Evolutionary conservation across 2,329 filamentous ascomycete genomes (phyloP).

Genomic region (Gaeumannomyces tritici): DNA sequence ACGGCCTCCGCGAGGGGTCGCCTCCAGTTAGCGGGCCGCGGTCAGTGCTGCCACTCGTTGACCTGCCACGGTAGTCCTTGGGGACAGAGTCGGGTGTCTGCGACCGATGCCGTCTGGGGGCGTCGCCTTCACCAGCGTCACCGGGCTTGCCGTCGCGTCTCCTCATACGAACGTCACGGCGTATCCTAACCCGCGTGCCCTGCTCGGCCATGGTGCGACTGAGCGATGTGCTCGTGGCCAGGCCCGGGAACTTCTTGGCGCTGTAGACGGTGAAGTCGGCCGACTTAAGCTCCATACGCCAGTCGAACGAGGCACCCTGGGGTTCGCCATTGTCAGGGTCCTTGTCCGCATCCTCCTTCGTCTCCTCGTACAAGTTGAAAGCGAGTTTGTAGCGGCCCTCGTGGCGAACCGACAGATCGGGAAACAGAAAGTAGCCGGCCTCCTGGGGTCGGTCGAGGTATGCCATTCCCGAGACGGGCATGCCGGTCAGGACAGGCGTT

Average conservation of each 20-base stretch:
- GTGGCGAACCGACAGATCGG: constrained; percentile 89
- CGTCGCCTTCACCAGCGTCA: constrained; percentile 18
- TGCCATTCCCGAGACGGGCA: constrained; percentile 90
- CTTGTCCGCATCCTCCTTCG: constrained; percentile 74
- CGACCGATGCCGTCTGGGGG: constrained; percentile 18
- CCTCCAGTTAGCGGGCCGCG: constrained; percentile 18
- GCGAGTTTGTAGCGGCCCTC: constrained; percentile 87
- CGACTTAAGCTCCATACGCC: constrained; percentile 85
- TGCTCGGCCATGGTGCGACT: constrained; percentile 92
- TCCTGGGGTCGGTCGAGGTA: constrained; percentile 79
- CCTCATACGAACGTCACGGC: constrained; percentile 55
- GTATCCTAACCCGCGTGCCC: constrained; percentile 90
- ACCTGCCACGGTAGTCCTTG: constrained; percentile 19
- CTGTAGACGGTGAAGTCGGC: constrained; percentile 81
- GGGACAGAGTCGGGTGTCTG: constrained; percentile 19
- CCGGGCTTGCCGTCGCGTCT: constrained; percentile 40
- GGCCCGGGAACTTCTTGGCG: constrained; percentile 95
- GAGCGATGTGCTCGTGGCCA: constrained; percentile 79
- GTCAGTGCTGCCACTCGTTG: constrained; percentile 18
- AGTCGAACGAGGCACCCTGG: constrained; percentile 54
- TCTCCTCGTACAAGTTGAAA: constrained; percentile 90
- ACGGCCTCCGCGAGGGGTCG: constrained; percentile 20
- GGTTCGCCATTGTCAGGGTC: constrained; percentile 38
- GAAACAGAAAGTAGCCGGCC: constrained; percentile 93
- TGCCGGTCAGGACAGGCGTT: constrained; percentile 82